Percentiles rank a stretch among this genome's conserved stretches.
Evolutionary conservation across 768 basidiomycete genomes (phyloP).

Genomic region (Lactarius hatsudake): DNA sequence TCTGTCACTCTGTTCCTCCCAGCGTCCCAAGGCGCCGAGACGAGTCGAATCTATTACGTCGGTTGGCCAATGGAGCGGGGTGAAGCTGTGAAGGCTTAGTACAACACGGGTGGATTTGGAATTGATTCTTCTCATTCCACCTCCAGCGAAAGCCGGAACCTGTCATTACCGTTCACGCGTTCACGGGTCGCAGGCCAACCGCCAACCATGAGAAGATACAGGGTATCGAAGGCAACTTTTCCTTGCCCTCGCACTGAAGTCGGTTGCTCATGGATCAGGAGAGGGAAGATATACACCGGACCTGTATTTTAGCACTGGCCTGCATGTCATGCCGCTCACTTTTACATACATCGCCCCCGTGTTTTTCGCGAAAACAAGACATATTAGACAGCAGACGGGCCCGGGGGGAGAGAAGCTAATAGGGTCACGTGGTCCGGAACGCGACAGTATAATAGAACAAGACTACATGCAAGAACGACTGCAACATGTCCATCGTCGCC

Average conservation of each 20-base stretch:
- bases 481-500: constrained; percentile 4
- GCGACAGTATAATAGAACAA: background rate
- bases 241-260: constrained; percentile 40
- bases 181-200: constrained; percentile 83
- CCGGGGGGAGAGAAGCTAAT: background rate
- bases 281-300: background rate
- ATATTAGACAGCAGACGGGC: background rate
- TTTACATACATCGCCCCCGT: background rate
- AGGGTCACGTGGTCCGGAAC: constrained; percentile 1
- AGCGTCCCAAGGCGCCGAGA: constrained; percentile 73
- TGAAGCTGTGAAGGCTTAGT: constrained; percentile 32
- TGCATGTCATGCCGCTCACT: background rate
- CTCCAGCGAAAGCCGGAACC: constrained; percentile 71
- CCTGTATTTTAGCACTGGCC: constrained; percentile 16
- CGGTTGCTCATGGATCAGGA: background rate
- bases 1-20: constrained; percentile 84
- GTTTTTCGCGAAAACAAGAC: background rate
- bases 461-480: background rate
- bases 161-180: constrained; percentile 83
- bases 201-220: constrained; percentile 87
- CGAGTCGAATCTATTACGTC: constrained; percentile 74
- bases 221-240: constrained; percentile 65
- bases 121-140: background rate
- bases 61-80: constrained; percentile 85
- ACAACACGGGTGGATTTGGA: background rate